Evolutionary conservation across 2,329 filamentous ascomycete species (phyloP), one percentile per base, ranked within the genome.

Genomic region (Colletotrichum sidae): DNA sequence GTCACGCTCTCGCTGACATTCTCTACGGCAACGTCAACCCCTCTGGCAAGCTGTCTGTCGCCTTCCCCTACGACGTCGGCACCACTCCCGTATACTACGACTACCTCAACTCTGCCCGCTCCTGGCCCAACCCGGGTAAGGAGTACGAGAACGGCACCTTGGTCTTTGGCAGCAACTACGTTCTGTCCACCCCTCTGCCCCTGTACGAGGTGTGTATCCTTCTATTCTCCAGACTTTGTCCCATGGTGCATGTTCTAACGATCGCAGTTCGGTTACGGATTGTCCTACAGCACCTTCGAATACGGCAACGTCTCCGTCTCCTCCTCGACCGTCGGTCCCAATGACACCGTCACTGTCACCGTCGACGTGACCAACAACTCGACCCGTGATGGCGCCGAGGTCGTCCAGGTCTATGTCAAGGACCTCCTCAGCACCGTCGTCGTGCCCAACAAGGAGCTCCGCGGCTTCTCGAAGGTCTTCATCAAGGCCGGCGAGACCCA

Each of bases 41-140:
- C 0, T 88, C 85, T 1, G 90, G 90, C 44, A 90, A 87, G 73
- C 83, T 92, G 11, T 84, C 85, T 1, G 88, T 92, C 39, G 87
- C 86, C 10, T 89, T 93, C 72, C 90, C 90, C 0, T 83, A 86
- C 64, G 86, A 88, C 67, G 84, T 92, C 13, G 90, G 90, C 33
- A 88, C 87, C 1, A 80, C 88, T 0, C 91, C 91, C 0, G 82
- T 90, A 55, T 92, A 89, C 79, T 93, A 93, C 73, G 89, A 93
- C 72, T 89, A 91, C 74, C 79, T 90, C 50, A 92, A 92, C 77
- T 90, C 88, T 0, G 90, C 85, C 0, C 84, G 90, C 4, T 74
- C 77, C 13, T 80, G 74, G 25, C 81, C 82, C 7, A 83, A 88
- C 45, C 81, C 86, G 0, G 89, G 90, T 0, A 75, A 77, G 1